Base-by-base conservation (phyloP, 2,329 filamentous ascomycete genomes). In the Aureobasidium sp. region DNA sequence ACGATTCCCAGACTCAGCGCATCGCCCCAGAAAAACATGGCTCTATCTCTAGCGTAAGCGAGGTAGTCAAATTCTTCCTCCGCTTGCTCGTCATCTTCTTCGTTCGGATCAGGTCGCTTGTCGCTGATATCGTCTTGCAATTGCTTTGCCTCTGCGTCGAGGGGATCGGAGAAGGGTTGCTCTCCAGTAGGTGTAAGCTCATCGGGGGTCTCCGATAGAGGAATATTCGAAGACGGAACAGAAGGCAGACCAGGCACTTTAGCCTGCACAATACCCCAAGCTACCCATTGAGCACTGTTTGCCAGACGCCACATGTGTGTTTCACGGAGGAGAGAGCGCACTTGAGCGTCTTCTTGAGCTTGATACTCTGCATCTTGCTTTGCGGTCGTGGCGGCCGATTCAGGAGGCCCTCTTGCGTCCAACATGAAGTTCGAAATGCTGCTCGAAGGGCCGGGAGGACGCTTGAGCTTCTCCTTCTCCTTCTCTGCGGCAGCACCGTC, bases 201-300 rank as follows among this genome's bases (percentile, higher is more conserved):
- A 5, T 37, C 62, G 0, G 61, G 61, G 3, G 42, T 49, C 20
- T 51, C 61, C n/a, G 61, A 51, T 0, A 53, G 56, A 39, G 20
- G 58, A 39, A 53, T 20, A 31, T 64, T 55, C 64, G 65, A 61
- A 67, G 44, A 20, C 5, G 45, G 20, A 9, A 47, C 31, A 41
- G 64, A 63, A 20, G 87, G 84, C 72, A 93, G 79, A 0, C 87
- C 90, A 0, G 90, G 86, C 1, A 96, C 81, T 72, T 94, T 92
- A 52, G 94, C 93, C 76, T 99, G 94, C 57, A 99, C 89, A 65
- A 97, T 90, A 27, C 94, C 94, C 94, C 94, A 99, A 1, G 91
- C 90, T 27, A 95, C 85, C 94, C 94, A 99, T 76, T 89, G 85
- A 1, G 90, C 91, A 39, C 88, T 91, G 75, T 94, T 96, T 42